Conservation (phyloP, 768 basidiomycete species). For the Tephrocybe sp. region DNA sequence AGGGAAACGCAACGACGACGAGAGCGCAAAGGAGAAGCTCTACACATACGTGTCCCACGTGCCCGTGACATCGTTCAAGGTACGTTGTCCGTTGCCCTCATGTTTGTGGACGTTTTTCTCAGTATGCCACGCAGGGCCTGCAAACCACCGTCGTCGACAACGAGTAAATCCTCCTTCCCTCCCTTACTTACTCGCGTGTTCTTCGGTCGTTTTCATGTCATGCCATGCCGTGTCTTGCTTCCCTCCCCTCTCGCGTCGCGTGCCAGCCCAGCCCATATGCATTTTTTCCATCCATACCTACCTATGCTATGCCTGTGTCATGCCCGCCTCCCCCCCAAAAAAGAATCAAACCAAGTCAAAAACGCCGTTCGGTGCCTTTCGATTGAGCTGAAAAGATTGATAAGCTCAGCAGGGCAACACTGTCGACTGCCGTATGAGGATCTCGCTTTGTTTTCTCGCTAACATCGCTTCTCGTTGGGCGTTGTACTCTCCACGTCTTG, state of each 20-base stretch:
- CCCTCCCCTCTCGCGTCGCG: background rate
- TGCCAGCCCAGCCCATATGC: conserved; percentile 10
- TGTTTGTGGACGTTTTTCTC: background rate
- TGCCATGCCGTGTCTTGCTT: background rate
- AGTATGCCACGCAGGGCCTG: conserved; percentile 56
- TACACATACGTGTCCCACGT: conserved; percentile 89
- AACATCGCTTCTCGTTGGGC: too few species aligned
- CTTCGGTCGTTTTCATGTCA: background rate
- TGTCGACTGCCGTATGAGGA: too few species aligned
- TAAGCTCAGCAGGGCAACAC: too few species aligned
- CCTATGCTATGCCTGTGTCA: conserved; percentile 8
- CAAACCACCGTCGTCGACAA: conserved; percentile 82
- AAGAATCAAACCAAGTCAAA: background rate
- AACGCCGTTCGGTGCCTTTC: background rate
- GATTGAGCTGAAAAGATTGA: background rate
- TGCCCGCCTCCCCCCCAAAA: background rate
- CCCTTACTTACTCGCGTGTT: background rate
- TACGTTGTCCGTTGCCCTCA: conserved; percentile 31
- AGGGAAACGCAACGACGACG: conserved; percentile 99
- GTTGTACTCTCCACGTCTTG: too few species aligned
- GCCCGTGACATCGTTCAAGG: conserved; percentile 83
- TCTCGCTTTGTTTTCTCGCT: too few species aligned
- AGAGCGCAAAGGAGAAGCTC: conserved; percentile 97
- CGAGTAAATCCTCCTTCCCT: conserved; percentile 47
- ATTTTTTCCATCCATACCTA: conserved; percentile 1